These are phyloP conservation scores for Pisolithus albus DNA, from an alignment of 768 basidiomycete genomes.

Conservation along the genomic window DNA sequence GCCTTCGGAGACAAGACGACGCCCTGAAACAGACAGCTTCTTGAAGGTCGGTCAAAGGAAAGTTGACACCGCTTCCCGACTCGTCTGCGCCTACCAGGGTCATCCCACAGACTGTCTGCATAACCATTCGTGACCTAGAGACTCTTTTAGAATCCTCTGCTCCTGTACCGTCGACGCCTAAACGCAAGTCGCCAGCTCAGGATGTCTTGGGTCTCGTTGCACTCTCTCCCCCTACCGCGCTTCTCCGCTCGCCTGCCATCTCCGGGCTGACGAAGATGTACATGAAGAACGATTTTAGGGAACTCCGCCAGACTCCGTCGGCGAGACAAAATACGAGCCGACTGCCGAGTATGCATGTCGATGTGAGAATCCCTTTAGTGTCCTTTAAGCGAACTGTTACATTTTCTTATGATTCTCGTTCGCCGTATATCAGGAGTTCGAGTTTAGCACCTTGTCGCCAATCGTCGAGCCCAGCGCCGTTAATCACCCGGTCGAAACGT, in stretches of 20 bases:
- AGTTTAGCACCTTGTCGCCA: conserved; percentile 21
- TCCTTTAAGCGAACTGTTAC: not conserved
- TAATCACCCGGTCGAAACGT: conserved; percentile 14
- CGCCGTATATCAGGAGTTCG: conserved; percentile 3
- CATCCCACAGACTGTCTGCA: conserved; percentile 30
- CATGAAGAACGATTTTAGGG: conserved; percentile 72
- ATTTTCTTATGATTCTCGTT: conserved; percentile 2
- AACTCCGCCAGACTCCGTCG: conserved; percentile 59
- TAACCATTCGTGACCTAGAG: conserved; percentile 42
- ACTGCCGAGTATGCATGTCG: conserved; percentile 79
- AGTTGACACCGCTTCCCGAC: conserved; percentile 23
- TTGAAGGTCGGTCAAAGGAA: conserved; percentile 29
- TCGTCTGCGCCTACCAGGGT: conserved; percentile 19
- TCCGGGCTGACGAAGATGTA: conserved; percentile 83
- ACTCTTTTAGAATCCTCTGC: conserved; percentile 35
- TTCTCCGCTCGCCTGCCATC: conserved; percentile 64
- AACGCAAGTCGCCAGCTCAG: conserved; percentile 41
- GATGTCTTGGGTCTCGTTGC: conserved; percentile 57
- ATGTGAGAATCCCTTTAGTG: conserved; percentile 38
- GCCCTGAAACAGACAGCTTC: conserved; percentile 21
- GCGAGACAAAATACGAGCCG: conserved; percentile 80
- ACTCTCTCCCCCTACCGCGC: conserved; percentile 62
- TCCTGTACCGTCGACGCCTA: conserved; percentile 46
- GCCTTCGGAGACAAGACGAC: conserved; percentile 23
- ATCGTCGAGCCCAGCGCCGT: conserved; percentile 18